Base-by-base conservation (phyloP, 371 early-diverging fungal genomes). In the Sporodiniella umbellata region DNA sequence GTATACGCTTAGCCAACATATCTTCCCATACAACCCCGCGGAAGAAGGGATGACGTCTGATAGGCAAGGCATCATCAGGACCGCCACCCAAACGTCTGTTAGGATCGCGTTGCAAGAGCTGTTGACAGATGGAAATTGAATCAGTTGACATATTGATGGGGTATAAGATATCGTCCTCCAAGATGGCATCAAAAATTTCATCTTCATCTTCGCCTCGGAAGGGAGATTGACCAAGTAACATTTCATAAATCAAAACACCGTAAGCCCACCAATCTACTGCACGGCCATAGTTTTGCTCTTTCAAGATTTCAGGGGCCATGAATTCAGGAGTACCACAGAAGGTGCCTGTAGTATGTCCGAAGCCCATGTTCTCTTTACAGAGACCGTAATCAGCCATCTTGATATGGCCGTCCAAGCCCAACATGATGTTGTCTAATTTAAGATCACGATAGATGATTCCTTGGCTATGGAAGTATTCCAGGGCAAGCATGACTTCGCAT, bases 271-370 rank as follows among this genome's bases (percentile, higher is more conserved):
- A 97, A 72, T 99, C 99, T 0, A 94, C 96, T 0, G 88, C 88
- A 31, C 88, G 87, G 6, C 88, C 92, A 66, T 99, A 99, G 40
- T 86, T 87, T 72, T 93, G 88, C 55, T 94, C 96, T 42, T 80
- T 68, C 21, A 99, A 76, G 28, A 99, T 94, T 67, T 99, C 99
- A n/a, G 99, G 99, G 0, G 99, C 99, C 94, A 99, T 96, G 64
- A 95, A 99, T 72, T 99, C 99, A 12, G 99, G 99, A 11, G 99
- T 99, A 40, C 99, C 99, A 72, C 98, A 98, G 73, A 99, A 94
- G 0, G 97, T 97, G 56, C 83, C 87, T 6, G 95, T 93, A 21
- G 60, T 83, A 78, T 26, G 72, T 11, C 93, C 90, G 58, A 84
- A 84, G 35, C 83, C 75, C 90, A 99, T 95, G 59, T 89, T 84